Evolutionary conservation across 2,329 filamentous ascomycete genomes (phyloP), one percentile per base, ranked within the genome.

Genomic region (Curvularia lunata): DNA sequence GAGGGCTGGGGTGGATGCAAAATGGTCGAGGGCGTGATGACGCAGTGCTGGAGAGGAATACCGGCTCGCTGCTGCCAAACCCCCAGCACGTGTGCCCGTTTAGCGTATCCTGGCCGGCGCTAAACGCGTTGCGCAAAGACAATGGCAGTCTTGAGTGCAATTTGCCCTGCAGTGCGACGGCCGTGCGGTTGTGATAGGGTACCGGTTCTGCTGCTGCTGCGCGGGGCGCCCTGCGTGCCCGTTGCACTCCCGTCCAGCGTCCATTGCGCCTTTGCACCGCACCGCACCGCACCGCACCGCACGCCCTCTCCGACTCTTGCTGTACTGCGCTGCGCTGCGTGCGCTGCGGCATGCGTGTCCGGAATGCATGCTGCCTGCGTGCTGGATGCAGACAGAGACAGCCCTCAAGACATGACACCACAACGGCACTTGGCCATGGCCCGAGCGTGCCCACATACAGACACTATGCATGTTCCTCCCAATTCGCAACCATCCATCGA

Each of bases 1-100:
- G 25, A 7, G 32, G 32, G 32, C 34, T 37, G 48, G 55, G 54
- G 55, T 57, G 50, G 52, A 58, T 61, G 47, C 30, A 42, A 61
- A 42, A 42, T 55, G 52, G 52, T 54, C 53, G 55, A 54, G 41
- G 23, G 46, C 32, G 34, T 49, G 28, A 63, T 69, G 66, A 66
- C 66, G 65, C 66, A 64, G 51, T 50, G 48, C 52, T 47, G 45
- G n/a, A 49, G 48, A 42, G 16, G 38, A 49, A 52, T 47, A 21
- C 27, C 30, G 40, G 23, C 28, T 34, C 28, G 45, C 54, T 48
- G 62, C 52, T 27, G 37, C 52, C 30, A 32, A 41, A 23, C n/a
- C 43, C 43, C 46, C 28, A 54, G 59, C 58, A 65, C 60, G 62
- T 65, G 55, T 63, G 55, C 51, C 52, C 32, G 38, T 43, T 38